Percentiles rank a stretch among this genome's conserved stretches.
phyloP scores from a whole-genome alignment of 768 basidiomycete genomes.

The Floccularia luteovirens region DNA sequence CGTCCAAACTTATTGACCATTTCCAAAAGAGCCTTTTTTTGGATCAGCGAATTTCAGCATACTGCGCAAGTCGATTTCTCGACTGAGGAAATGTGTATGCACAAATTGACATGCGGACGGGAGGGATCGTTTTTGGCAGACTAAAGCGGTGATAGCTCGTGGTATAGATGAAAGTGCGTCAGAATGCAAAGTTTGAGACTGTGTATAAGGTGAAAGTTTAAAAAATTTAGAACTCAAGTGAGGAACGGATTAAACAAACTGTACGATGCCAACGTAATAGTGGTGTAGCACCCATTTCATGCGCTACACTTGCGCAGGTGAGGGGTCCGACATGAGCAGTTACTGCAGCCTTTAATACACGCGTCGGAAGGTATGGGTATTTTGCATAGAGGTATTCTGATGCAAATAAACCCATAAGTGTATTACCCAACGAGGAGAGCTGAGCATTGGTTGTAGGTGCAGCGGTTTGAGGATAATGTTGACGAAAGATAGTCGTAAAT shows the following conservation, averaged over 20 bases:
- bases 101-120: constrained; percentile 82
- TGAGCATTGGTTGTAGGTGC: constrained; percentile 64
- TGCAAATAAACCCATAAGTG: constrained; percentile 85
- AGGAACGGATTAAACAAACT: constrained; percentile 44
- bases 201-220: neutral
- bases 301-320: constrained; percentile 78
- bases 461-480: constrained; percentile 48
- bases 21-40: constrained; percentile 63
- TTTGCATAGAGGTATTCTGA: constrained; percentile 73
- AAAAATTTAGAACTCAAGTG: constrained; percentile 1
- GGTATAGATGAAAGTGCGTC: constrained; percentile 88
- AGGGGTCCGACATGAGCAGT: constrained; percentile 87
- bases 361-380: constrained; percentile 88
- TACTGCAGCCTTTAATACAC: constrained; percentile 85
- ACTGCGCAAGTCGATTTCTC: constrained; percentile 71
- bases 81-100: constrained; percentile 81
- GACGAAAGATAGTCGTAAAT: constrained; percentile 45
- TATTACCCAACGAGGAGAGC: constrained; percentile 73
- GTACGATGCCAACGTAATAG: constrained; percentile 78
- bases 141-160: constrained; percentile 77
- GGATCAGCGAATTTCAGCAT: constrained; percentile 83
- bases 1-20: constrained; percentile 65
- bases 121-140: constrained; percentile 85
- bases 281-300: constrained; percentile 74
- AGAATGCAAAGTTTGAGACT: constrained; percentile 38